Conservation (phyloP, 495 filamentous ascomycete species). For the Aspergillus biplanus region DNA sequence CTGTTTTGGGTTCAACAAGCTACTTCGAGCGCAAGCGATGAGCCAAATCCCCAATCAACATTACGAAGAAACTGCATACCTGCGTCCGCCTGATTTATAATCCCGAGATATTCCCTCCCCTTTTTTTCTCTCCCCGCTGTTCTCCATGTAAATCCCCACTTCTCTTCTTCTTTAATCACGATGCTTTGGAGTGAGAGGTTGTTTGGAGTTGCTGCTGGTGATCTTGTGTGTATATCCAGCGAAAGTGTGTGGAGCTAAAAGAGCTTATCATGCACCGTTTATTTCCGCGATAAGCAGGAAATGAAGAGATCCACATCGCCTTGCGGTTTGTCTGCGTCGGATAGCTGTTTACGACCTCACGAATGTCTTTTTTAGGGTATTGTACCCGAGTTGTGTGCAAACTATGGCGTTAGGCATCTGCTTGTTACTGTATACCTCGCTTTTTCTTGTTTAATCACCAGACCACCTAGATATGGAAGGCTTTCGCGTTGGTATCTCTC, state of each 20-base stretch:
- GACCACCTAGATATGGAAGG: too few relatives aligned
- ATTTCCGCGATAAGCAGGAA: too few relatives aligned
- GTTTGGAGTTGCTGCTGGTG: not conserved
- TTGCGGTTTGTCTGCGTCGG: too few relatives aligned
- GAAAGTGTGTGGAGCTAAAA: too few relatives aligned
- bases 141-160: not conserved
- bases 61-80: too few relatives aligned
- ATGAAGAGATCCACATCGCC: too few relatives aligned
- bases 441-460: not conserved
- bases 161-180: not conserved
- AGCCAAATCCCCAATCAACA: slow-evolving; percentile 21
- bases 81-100: not conserved
- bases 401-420: slow-evolving; percentile 20
- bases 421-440: slow-evolving; percentile 16
- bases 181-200: not conserved
- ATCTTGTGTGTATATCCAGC: not conserved
- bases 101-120: not conserved
- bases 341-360: not conserved
- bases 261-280: too few relatives aligned
- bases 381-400: not conserved
- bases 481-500: slow-evolving; percentile 7
- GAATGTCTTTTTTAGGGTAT: not conserved
- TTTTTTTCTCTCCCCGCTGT: not conserved
- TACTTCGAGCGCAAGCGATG: slow-evolving; percentile 90
- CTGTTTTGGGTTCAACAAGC: slow-evolving; percentile 80